Base-by-base conservation (phyloP, 2,329 filamentous ascomycete species). In the Endothia cerciana region DNA sequence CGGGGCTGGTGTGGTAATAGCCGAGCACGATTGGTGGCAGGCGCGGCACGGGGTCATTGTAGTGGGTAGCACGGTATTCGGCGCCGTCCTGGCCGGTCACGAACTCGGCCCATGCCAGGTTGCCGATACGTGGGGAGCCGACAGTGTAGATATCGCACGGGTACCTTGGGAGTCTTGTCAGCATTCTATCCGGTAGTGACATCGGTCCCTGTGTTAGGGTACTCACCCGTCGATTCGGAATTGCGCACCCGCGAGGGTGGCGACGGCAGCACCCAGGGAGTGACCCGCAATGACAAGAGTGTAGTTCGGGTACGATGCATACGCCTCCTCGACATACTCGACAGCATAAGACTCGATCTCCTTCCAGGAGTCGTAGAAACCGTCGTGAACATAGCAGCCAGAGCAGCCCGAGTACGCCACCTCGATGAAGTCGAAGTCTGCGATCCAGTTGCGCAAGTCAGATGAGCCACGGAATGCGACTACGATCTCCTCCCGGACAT, bases 1-100 rank as follows among this genome's bases (percentile, higher is more conserved):
- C 91, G 1, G 90, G 89, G 19, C 81, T 85, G n/a, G 86, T 84
- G 75, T 92, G 90, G 47, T 83, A 78, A 78, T 87, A 93, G 41
- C 85, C 84, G 61, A 89, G 74, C 59, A 84, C 62, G 65, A 86
- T 76, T 13, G 88, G 85, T 1, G 90, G 90, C 45, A 93, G 80
- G 53, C 87, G 84, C 0, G 91, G 88, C 1, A 93, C 85, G 0
- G 89, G 87, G 74, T 93, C 91, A 70, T 84, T 79, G 51, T 76
- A 77, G 76, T 93, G 89, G 1, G 90, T 92, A 61, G 91, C 80
- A 69, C 90, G 87, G 78, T 82, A 89, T 69, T 86, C 83, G 64
- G 73, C 73, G 1, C 63, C 67, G 17, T 77, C 66, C 70, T 89
- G 86, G 58, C 71, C 70, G 8, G 81, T 82, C 67, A 91, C 78